Base-by-base conservation (phyloP, 2,329 filamentous ascomycete species). In the Botrytis hyacinthi region DNA sequence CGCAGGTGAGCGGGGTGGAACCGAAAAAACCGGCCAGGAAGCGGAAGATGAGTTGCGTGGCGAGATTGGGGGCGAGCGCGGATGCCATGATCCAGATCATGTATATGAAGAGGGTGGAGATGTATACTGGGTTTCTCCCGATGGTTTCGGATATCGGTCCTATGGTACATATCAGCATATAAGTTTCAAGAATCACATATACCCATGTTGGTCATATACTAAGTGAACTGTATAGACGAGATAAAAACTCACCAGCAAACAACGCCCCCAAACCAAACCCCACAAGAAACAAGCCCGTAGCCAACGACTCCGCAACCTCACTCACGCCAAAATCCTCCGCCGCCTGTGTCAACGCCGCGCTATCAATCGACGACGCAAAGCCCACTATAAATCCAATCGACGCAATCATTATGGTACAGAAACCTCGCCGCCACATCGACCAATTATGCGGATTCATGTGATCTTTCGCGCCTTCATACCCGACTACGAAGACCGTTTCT, bases 1-100 rank as follows among this genome's bases (percentile, higher is more conserved):
- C 86, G 77, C 90, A 90, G 62, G 87, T 90, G 75, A 90, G 82
- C 6, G 75, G 74, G 5, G 75, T 76, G 26, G 59, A 70, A 0
- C 75, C 51, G 51, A 54, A 54, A 54, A 54, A 54, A 0, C 51
- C 51, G 51, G 51, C 51, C 5, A 54, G n/a, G 51, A 54, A 54
- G 2, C 51, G 73, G 65, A 76, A 76, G 2, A 73, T 61, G 18
- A 78, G 65, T 44, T 76, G 40, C 4, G 69, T 26, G 8, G 42
- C 9, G 22, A 63, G 20, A 29, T 71, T 71, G 14, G 59, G 42
- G 7, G 57, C 59, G 0, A 54, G 69, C 4, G 42, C 42, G 26
- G 69, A 71, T 3, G 69, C 69, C 51, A 71, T 63, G 32, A 63
- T 63, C 57, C 42, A 62, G 48, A 54, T 54, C 51, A 54, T 54